Base-by-base conservation (phyloP, 1,284 basidiomycete species). In the Xerocomus minutiporus region DNA sequence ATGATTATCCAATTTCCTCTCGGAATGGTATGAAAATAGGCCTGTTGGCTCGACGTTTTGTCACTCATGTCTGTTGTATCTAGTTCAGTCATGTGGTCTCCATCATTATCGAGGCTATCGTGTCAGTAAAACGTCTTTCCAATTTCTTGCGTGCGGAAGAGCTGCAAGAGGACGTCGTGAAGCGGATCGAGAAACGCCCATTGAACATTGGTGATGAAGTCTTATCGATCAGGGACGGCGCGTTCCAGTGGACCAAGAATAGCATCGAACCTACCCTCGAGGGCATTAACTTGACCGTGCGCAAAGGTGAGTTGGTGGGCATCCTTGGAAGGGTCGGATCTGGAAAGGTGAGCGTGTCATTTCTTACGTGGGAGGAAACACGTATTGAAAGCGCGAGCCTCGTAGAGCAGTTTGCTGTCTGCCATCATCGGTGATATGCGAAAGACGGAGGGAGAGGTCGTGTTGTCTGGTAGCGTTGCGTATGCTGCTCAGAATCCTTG, bases 401-500 rank as follows among this genome's bases (percentile, higher is more conserved):
- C 48, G 11, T 9, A 88, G 84, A 83, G 84, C 11, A 88, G 86
- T 61, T 67, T 91, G 42, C 60, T 90, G 43, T 84, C 84, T 2
- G 86, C 88, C 1, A 83, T 92, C 48, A 82, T 95, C 41, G 95
- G 95, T 4, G 94, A 97, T 59, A 95, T 97, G 93, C 78, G 75
- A 17, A 81, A 86, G 46, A 72, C 72, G 6, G 86, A 91, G 28
- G 95, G 95, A 2, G 76, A 80, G 15, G 82, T 95, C 1, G 73
- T 75, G 0, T 61, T 97, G 1, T 78, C 77, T n/a, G 93, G 94
- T 1, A 82, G 75, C 8, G 75, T 96, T n/a, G 86, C 93, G 0
- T 97, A 96, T 71, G 93, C 91, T 13, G 82, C 86, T 28, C 95
- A 97, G 65, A 89, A 86, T 61, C 90, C 93, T 31, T 97, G 94